Conservation (phyloP, 441 rosid species). For the Adansonia rubrostipa region DNA sequence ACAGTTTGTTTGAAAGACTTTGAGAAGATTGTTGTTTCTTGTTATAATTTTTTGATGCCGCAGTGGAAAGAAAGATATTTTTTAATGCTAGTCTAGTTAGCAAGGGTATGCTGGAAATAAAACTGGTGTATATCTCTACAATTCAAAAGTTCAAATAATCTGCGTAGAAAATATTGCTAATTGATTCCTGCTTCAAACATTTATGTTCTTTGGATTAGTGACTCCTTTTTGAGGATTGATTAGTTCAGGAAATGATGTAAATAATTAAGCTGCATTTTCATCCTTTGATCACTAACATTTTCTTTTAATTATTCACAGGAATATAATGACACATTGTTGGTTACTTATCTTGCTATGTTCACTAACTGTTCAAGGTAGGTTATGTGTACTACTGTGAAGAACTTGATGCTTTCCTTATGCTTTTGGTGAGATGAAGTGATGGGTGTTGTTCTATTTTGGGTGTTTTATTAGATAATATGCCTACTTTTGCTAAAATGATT, state of each 20-base stretch:
- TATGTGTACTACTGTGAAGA: neutral
- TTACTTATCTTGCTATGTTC: constrained; percentile 87
- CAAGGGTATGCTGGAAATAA: constrained; percentile 1
- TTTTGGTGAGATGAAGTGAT: neutral
- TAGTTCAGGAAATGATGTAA: neutral
- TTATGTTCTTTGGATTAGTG: constrained; percentile 1
- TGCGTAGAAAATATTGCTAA: neutral
- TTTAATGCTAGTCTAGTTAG: neutral
- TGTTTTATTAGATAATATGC: neutral
- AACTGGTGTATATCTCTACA: neutral
- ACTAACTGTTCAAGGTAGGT: constrained; percentile 89
- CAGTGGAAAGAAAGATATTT: neutral
- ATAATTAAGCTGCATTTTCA: neutral
- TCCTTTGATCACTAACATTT: neutral
- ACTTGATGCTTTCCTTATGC: neutral
- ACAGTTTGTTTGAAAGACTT: neutral
- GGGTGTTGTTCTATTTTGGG: constrained; percentile 17
- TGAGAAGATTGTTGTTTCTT: neutral
- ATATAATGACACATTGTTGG: constrained; percentile 83
- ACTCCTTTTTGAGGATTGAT: neutral
- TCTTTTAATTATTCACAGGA: constrained; percentile 51
- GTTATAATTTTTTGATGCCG: neutral
- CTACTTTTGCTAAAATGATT: neutral
- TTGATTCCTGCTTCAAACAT: neutral
- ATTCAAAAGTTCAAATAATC: neutral